These are phyloP conservation scores for Elongisporangium prolatum DNA, from an alignment of 352 stramenopile genomes.

Conservation along the genomic window DNA sequence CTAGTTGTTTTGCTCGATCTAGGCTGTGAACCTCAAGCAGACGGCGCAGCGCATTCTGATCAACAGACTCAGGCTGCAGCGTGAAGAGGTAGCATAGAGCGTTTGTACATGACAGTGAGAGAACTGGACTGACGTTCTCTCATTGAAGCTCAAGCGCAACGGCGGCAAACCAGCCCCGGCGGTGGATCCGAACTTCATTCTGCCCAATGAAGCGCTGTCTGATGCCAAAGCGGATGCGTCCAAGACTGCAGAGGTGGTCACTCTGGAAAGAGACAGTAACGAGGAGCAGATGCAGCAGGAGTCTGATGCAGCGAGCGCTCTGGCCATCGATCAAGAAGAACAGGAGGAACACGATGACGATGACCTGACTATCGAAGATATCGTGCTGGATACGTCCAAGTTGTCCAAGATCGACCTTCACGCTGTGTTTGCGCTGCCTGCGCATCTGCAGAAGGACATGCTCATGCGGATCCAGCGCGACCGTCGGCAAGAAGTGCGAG, in stretches of 20 bases:
- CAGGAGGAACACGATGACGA: slow-evolving; percentile 23
- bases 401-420: slow-evolving; percentile 78
- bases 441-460: slow-evolving; percentile 90
- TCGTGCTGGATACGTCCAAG: slow-evolving; percentile 47
- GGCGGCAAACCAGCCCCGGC: slow-evolving; percentile 28
- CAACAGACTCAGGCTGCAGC: slow-evolving; percentile 74
- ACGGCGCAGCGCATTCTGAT: slow-evolving; percentile 95
- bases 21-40: slow-evolving; percentile 83
- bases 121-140: background rate
- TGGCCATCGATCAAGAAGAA: slow-evolving; percentile 6
- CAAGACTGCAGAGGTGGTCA: background rate
- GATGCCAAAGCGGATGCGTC: slow-evolving; percentile 1
- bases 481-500: slow-evolving; percentile 83
- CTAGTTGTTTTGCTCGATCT: slow-evolving; percentile 1
- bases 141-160: slow-evolving; percentile 52
- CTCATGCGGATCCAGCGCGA: slow-evolving; percentile 88
- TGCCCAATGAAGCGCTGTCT: slow-evolving; percentile 17
- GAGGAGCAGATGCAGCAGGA: slow-evolving; percentile 2
- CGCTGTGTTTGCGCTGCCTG: slow-evolving; percentile 86
- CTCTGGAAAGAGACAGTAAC: background rate
- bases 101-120: too few species aligned
- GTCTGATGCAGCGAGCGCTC: background rate
- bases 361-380: slow-evolving; percentile 53
- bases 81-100: slow-evolving; percentile 28
- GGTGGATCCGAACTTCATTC: slow-evolving; percentile 48